Conservation (phyloP, 2,329 filamentous ascomycete species). For the Hymenoscyphus infarciens region DNA sequence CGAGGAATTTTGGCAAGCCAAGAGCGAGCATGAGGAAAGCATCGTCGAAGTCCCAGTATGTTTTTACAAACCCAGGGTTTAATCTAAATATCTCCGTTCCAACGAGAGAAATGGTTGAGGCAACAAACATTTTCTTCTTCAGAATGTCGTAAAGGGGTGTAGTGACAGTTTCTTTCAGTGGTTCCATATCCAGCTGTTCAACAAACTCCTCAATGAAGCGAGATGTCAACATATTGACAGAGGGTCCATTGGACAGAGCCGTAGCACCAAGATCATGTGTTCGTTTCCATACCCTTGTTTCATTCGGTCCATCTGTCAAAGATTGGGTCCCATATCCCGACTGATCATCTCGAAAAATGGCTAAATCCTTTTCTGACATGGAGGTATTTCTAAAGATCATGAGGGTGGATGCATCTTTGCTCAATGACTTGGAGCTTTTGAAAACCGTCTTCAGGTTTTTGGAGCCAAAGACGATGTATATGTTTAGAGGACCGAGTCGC, state of each 20-base stretch:
- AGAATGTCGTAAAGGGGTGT: slow-evolving; percentile 14
- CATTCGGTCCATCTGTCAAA: slow-evolving; percentile 13
- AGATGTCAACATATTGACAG: slow-evolving; percentile 16
- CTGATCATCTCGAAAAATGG: slow-evolving; percentile 12
- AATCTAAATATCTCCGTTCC: slow-evolving; percentile 16
- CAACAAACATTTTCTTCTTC: slow-evolving; percentile 17
- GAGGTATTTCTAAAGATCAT: slow-evolving; percentile 17
- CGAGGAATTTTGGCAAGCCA: slow-evolving; percentile 16
- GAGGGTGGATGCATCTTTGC: slow-evolving; percentile 14
- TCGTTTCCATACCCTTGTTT: slow-evolving; percentile 19
- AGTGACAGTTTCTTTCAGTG: slow-evolving; percentile 6
- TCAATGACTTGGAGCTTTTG: slow-evolving; percentile 17
- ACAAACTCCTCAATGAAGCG: slow-evolving; percentile 16
- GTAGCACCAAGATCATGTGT: slow-evolving; percentile 15
- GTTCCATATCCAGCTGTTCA: slow-evolving; percentile 10
- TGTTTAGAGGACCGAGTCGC: slow-evolving; percentile 14
- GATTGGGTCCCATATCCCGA: slow-evolving; percentile 15
- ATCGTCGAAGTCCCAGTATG: slow-evolving; percentile 20
- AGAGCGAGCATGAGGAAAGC: slow-evolving; percentile 13
- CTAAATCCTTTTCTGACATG: slow-evolving; percentile 15
- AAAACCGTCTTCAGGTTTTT: slow-evolving; percentile 22
- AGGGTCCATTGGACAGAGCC: slow-evolving; percentile 10
- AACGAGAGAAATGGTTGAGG: slow-evolving; percentile 14
- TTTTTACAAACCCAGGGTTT: slow-evolving; percentile 16
- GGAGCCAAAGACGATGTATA: slow-evolving; percentile 19